Conservation (phyloP, 768 basidiomycete species). For the Dioszegia crocea region DNA sequence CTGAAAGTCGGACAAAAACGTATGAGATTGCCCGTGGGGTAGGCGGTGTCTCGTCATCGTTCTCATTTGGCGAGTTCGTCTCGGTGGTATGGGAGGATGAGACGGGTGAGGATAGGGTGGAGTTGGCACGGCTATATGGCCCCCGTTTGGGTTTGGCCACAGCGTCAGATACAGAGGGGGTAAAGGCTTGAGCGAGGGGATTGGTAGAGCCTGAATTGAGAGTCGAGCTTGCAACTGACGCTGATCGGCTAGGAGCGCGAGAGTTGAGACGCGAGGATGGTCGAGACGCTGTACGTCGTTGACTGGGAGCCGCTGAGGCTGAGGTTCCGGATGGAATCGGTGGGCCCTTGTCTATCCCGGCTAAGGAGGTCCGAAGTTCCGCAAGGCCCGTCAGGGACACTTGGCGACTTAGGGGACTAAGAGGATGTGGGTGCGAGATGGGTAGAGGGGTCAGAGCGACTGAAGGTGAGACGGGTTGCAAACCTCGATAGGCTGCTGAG, state of each 20-base stretch:
- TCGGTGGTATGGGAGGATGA: background rate
- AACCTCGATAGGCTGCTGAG: background rate
- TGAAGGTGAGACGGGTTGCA: background rate
- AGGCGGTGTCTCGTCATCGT: background rate
- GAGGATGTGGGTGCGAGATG: background rate
- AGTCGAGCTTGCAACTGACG: no score
- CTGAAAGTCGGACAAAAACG: conserved; percentile 20
- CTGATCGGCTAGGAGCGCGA: background rate
- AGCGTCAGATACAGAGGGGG: background rate
- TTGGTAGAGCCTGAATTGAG: background rate
- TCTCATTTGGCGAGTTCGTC: no score
- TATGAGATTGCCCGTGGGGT: background rate
- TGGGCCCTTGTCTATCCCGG: background rate
- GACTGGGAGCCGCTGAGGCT: background rate
- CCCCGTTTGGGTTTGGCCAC: background rate
- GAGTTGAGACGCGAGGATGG: conserved; percentile 17
- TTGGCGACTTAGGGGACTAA: background rate
- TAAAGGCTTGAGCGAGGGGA: background rate
- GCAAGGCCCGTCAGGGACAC: background rate
- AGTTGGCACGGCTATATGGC: background rate
- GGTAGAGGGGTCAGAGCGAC: background rate
- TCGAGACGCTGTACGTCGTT: conserved; percentile 18
- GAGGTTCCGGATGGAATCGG: background rate
- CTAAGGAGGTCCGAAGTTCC: background rate
- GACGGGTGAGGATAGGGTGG: background rate